A percentile compares a stretch with the other conserved stretches of the same genome.
Evolutionary conservation across 768 basidiomycete genomes (phyloP).

Genomic region (Pulveroboletus sp.): DNA sequence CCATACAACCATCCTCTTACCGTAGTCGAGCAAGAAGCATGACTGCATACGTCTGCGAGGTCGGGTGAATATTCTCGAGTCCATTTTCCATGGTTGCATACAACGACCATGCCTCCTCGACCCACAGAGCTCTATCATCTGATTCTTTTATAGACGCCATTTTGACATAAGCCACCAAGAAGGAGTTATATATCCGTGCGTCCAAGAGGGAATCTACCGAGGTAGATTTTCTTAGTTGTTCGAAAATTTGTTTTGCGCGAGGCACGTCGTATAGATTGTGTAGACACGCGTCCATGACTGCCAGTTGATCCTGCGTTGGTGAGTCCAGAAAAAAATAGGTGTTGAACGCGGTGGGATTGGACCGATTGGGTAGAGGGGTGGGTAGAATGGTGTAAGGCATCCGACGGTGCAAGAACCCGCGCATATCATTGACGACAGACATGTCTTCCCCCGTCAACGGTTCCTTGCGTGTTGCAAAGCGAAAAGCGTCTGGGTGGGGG

Average conservation of each 20-base stretch:
- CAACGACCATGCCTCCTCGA: constrained; percentile 56
- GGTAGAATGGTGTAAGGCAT: constrained; percentile 57
- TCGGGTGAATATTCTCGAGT: constrained; percentile 45
- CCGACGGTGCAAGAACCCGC: constrained; percentile 46
- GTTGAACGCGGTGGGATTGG: constrained; percentile 32
- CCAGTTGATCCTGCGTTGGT: constrained; percentile 59
- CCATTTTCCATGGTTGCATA: constrained; percentile 53
- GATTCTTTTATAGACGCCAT: constrained; percentile 50
- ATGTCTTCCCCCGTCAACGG: constrained; percentile 15
- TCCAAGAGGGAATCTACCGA: constrained; percentile 46
- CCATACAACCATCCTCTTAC: constrained; percentile 29
- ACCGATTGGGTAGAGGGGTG: constrained; percentile 55
- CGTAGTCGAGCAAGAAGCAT: constrained; percentile 59
- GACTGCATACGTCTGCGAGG: constrained; percentile 58
- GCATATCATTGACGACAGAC: constrained; percentile 36
- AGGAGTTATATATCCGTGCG: constrained; percentile 52
- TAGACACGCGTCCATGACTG: constrained; percentile 82
- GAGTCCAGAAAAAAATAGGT: constrained; percentile 62
- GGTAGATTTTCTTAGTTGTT: constrained; percentile 45
- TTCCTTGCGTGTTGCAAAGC: constrained; percentile 28
- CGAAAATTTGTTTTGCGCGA: constrained; percentile 72
- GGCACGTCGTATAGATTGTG: constrained; percentile 69
- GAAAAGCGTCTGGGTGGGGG: constrained; percentile 36
- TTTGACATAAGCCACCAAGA: constrained; percentile 59
- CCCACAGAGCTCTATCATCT: constrained; percentile 47